These are phyloP conservation scores for Collybia sordida DNA, from an alignment of 768 basidiomycete genomes.

Conservation along the genomic window DNA sequence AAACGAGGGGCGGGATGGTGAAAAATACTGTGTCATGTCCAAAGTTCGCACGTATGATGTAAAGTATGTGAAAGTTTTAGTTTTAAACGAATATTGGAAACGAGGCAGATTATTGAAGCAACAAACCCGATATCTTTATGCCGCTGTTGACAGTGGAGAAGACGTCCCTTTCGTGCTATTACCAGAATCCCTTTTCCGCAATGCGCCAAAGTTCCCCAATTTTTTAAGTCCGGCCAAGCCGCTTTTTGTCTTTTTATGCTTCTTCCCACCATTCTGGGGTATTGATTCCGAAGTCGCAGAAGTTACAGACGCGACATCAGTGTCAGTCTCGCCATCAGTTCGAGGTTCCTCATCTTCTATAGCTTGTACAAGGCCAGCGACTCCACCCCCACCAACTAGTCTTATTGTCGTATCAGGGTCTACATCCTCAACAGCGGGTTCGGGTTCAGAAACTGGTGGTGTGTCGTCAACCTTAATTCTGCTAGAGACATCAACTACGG, in stretches of 20 bases:
- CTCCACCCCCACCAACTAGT: slow-evolving; percentile 57
- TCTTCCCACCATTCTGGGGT: slow-evolving; percentile 28
- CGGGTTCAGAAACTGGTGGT: slow-evolving; percentile 11
- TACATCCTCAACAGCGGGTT: slow-evolving; percentile 11
- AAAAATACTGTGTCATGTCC: slow-evolving; percentile 1
- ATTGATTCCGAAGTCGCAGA: slow-evolving; percentile 31
- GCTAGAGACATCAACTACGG: not conserved
- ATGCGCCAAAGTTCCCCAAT: slow-evolving; percentile 42
- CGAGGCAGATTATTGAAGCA: not conserved
- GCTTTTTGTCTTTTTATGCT: slow-evolving; percentile 59
- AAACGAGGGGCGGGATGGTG: not conserved
- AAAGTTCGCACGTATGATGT: slow-evolving; percentile 1
- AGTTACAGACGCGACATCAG: slow-evolving; percentile 36
- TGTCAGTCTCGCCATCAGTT: slow-evolving; percentile 29
- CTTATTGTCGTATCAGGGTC: slow-evolving; percentile 49
- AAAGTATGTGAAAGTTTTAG: not conserved
- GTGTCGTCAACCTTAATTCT: slow-evolving; percentile 2
- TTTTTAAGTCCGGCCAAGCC: slow-evolving; percentile 57
- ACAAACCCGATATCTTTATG: not conserved
- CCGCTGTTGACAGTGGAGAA: not conserved
- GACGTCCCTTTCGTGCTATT: slow-evolving; percentile 42
- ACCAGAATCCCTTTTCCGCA: slow-evolving; percentile 53
- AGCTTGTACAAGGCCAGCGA: slow-evolving; percentile 31
- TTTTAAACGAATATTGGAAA: not conserved
- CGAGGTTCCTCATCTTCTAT: slow-evolving; percentile 29